A percentile compares a stretch with the other conserved stretches of the same genome.
Conservation (phyloP, 2,329 filamentous ascomycete genomes). For the Aspergillus luchuensis region DNA sequence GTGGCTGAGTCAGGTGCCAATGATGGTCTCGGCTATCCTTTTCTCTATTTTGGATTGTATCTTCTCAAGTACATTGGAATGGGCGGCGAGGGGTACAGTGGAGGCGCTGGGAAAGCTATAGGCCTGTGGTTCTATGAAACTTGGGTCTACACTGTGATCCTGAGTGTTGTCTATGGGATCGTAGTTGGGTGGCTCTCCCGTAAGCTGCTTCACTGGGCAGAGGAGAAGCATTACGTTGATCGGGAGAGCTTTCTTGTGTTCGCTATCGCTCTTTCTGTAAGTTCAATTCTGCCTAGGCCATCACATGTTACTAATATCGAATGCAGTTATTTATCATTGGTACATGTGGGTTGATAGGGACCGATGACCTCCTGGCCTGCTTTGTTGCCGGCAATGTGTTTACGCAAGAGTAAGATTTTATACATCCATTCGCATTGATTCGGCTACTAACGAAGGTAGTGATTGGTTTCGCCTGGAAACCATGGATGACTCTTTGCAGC, state of each 20-base stretch:
- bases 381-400: conserved; percentile 91
- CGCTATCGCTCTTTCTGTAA: conserved; percentile 74
- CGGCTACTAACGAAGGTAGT: conserved; percentile 34
- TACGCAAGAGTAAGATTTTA: conserved; percentile 70
- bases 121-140: conserved; percentile 83
- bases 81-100: conserved; percentile 56
- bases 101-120: conserved; percentile 68
- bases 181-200: conserved; percentile 79
- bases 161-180: conserved; percentile 77
- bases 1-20: conserved; percentile 84
- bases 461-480: conserved; percentile 93
- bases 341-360: conserved; percentile 83
- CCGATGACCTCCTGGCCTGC: conserved; percentile 86
- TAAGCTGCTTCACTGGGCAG: conserved; percentile 79
- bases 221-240: conserved; percentile 78
- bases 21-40: conserved; percentile 86
- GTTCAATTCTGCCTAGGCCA: conserved; percentile 26
- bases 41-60: conserved; percentile 81
- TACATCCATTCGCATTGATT: neutral
- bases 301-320: conserved; percentile 15
- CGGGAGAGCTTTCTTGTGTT: conserved; percentile 86
- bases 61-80: conserved; percentile 73
- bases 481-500: conserved; percentile 86
- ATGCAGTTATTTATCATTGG: conserved; percentile 75
- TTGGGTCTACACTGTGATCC: conserved; percentile 77